Base-by-base conservation (phyloP, 768 basidiomycete species). In the Hygrophorus russula region DNA sequence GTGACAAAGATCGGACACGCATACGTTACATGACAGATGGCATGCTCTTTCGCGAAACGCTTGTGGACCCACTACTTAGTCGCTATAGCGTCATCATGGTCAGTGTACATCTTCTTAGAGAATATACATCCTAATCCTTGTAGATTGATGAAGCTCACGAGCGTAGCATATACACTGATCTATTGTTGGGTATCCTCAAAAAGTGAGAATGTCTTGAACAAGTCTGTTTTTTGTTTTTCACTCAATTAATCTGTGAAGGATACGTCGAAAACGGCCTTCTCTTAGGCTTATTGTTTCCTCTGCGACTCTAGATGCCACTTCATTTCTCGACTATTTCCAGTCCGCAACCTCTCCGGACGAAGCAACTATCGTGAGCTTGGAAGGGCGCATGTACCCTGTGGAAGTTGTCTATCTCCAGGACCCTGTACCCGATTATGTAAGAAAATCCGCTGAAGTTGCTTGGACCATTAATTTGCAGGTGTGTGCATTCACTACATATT, bases 101-200 rank as follows among this genome's bases (percentile, higher is more conserved):
- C 51, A 38, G 70, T 59, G 46, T 27, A 17, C 31, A 32, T n/a
- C 37, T 48, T 46, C 41, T 33, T 17, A 45, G 28, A 10, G 31
- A 46, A 28, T 39, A 11, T 36, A 10, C 28, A 34, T 47, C 32
- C 42, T 19, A 34, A 36, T 44, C 18, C 7, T 41, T 35, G 28
- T 51, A 94, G 92, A 82, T 99, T 37, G 96, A 99, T 53, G 96
- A 98, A 67, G 96, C 91, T 0, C 96, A 99, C 58, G 96, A 99
- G 57, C 71, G 96, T 28, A 89, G 90, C 54, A 70, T 90, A n/a
- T 94, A 97, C 59, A 97, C 93, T 0, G 96, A 99, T 59, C 64
- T 99, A 8, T 64, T 99, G 1, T 69, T 99, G 1, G 94, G 94
- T 0, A 64, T 97, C 13, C 63, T 99, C 37, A 94, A 96, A 67